phyloP scores from a whole-genome alignment of 2,329 filamentous ascomycete species.

The Colletotrichum theobromicola region DNA sequence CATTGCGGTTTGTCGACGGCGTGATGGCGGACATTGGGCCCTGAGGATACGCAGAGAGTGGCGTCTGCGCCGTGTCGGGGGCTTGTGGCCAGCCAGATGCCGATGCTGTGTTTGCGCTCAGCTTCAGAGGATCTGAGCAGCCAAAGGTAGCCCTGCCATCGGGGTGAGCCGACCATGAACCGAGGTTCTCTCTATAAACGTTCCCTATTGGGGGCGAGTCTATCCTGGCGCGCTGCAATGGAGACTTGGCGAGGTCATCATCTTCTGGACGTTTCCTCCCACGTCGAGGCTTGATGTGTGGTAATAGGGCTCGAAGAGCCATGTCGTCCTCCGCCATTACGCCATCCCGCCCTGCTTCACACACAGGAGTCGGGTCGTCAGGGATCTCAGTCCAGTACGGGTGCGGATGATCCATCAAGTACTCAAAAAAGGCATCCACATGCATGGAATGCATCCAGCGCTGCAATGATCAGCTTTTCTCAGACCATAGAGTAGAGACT shows the following conservation, averaged over 20 bases:
- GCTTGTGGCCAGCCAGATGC: slow-evolving; percentile 45
- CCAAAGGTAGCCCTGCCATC: slow-evolving; percentile 37
- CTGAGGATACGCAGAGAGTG: slow-evolving; percentile 74
- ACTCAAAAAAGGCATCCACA: slow-evolving; percentile 93
- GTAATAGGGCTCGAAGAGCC: slow-evolving; percentile 81
- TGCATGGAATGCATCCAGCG: slow-evolving; percentile 98
- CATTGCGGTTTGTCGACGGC: slow-evolving; percentile 56
- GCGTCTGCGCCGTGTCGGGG: slow-evolving; percentile 64
- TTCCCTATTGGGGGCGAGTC: slow-evolving; percentile 26
- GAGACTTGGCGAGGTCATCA: slow-evolving; percentile 53
- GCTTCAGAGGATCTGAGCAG: slow-evolving; percentile 41
- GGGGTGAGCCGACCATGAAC: slow-evolving; percentile 54
- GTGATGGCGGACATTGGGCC: slow-evolving; percentile 68
- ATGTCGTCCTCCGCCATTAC: slow-evolving; percentile 88
- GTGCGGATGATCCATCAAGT: slow-evolving; percentile 78
- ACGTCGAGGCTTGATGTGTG: slow-evolving; percentile 71
- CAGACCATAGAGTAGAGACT: neutral
- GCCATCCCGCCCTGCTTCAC: slow-evolving; percentile 75
- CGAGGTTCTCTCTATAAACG: slow-evolving; percentile 39
- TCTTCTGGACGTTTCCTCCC: slow-evolving; percentile 70
- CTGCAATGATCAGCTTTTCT: slow-evolving; percentile 42
- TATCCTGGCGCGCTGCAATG: slow-evolving; percentile 60
- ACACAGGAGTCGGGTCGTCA: slow-evolving; percentile 63
- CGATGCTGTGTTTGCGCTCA: slow-evolving; percentile 35
- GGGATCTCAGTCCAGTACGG: slow-evolving; percentile 83